These are phyloP conservation scores for Nicotiana paniculata DNA, from an alignment of 257 asterid species.

Conservation along the genomic window DNA sequence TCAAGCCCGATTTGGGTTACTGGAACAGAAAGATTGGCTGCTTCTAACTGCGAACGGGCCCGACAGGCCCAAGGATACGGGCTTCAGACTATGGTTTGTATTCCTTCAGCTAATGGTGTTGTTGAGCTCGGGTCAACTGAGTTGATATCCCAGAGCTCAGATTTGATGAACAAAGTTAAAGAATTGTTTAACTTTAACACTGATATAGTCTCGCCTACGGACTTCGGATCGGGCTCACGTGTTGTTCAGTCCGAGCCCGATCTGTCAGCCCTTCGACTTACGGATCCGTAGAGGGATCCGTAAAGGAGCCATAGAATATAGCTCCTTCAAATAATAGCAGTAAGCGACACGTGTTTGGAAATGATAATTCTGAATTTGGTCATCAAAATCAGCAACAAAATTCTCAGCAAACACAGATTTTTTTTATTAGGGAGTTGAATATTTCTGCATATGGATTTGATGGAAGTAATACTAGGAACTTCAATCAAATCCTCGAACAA, in stretches of 20 bases:
- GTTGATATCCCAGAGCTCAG: slow-evolving; percentile 55
- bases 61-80: slow-evolving; percentile 63
- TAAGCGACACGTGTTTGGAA: slow-evolving; percentile 28
- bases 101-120: slow-evolving; percentile 69
- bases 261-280: slow-evolving; percentile 57
- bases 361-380: slow-evolving; percentile 39
- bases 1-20: slow-evolving; percentile 70
- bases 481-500: too few species aligned
- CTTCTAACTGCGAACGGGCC: slow-evolving; percentile 61
- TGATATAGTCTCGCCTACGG: slow-evolving; percentile 37
- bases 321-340: slow-evolving; percentile 17
- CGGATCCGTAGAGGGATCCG: slow-evolving; percentile 66
- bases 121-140: slow-evolving; percentile 89
- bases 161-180: slow-evolving; percentile 71
- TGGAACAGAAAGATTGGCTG: slow-evolving; percentile 42
- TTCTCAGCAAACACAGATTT: slow-evolving; percentile 27
- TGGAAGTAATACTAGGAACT: slow-evolving; percentile 16
- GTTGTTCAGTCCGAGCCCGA: slow-evolving; percentile 35
- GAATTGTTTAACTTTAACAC: slow-evolving; percentile 55
- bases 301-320: slow-evolving; percentile 22
- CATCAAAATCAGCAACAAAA: slow-evolving; percentile 20
- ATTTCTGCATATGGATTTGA: slow-evolving; percentile 39
- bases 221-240: slow-evolving; percentile 47
- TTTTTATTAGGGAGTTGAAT: slow-evolving; percentile 35
- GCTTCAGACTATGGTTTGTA: slow-evolving; percentile 62